phyloP scores from a whole-genome alignment of 2,329 filamentous ascomycete species.

The Fusarium chlamydosporum region DNA sequence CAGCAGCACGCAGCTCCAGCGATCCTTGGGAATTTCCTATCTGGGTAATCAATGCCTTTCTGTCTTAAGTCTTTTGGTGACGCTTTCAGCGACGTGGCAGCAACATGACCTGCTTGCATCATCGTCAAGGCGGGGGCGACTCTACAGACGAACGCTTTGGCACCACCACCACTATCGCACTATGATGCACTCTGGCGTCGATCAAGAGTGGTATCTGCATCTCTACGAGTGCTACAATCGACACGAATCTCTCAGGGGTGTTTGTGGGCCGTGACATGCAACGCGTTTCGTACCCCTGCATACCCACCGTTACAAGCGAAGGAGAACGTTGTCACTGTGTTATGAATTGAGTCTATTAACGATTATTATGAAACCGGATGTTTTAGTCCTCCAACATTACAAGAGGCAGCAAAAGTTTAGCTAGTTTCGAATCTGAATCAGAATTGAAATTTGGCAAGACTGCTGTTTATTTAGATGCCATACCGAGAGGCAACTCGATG shows the following conservation, averaged over 20 bases:
- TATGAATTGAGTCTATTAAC: conserved; percentile 10
- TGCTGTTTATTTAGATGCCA: conserved; percentile 22
- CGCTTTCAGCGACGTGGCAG: conserved; percentile 6
- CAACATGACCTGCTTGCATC: not conserved
- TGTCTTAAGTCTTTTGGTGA: not conserved
- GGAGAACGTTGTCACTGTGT: not conserved
- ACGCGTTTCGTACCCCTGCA: conserved; percentile 38
- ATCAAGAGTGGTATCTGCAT: conserved; percentile 23
- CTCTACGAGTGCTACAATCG: not conserved
- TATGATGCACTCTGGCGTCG: conserved; percentile 8
- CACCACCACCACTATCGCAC: not conserved
- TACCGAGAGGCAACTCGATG: conserved; percentile 11
- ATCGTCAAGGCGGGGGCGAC: not conserved
- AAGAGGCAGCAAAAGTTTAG: conserved; percentile 7
- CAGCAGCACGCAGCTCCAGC: not conserved
- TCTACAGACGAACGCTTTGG: not conserved
- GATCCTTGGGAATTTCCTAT: not conserved
- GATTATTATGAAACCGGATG: conserved; percentile 19
- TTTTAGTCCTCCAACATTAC: conserved; percentile 3
- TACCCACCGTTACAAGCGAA: conserved; percentile 4
- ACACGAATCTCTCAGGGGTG: conserved; percentile 38
- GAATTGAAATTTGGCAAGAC: conserved; percentile 27
- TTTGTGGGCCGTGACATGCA: conserved; percentile 29
- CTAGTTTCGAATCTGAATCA: conserved; percentile 7
- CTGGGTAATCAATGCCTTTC: not conserved